Evolutionary conservation across 2,329 filamentous ascomycete species (phyloP).

Genomic region (Clarireedia paspali): DNA sequence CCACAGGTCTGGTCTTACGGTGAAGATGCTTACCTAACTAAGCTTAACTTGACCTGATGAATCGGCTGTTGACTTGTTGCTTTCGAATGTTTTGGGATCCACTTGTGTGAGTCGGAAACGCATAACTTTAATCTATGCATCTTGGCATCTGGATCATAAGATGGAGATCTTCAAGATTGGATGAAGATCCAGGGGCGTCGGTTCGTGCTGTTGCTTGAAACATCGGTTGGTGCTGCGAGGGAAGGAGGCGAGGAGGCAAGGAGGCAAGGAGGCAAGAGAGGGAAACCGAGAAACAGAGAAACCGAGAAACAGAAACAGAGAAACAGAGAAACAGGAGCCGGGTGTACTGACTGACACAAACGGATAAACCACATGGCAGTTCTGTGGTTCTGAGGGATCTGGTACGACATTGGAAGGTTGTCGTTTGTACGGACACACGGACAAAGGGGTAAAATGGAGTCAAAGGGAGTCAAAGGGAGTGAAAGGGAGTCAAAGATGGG

Average conservation of each 20-base stretch:
- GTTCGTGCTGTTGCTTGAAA: constrained; percentile 1
- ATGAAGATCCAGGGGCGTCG: constrained; percentile 3
- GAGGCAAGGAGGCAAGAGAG: too few species aligned
- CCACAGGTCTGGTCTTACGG: neutral
- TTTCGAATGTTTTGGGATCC: neutral
- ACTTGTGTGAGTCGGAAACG: neutral
- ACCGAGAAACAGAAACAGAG: too few species aligned
- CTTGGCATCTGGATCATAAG: constrained; percentile 2
- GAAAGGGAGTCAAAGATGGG: neutral
- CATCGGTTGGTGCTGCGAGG: neutral
- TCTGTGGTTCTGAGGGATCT: too few species aligned
- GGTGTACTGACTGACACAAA: too few species aligned
- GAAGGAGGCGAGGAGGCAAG: too few species aligned
- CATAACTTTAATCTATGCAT: constrained; percentile 8
- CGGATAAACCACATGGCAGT: too few species aligned
- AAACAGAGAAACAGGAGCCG: too few species aligned
- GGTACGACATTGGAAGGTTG: too few species aligned
- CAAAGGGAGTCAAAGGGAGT: too few species aligned
- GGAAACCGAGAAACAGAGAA: too few species aligned
- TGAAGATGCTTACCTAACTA: neutral
- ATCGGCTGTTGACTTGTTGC: neutral
- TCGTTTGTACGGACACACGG: neutral
- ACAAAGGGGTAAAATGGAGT: neutral
- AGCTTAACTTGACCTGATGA: neutral
- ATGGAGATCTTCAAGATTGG: constrained; percentile 9